These are phyloP conservation scores for Aspergillus bridgeri DNA, from an alignment of 495 filamentous ascomycete species.

Conservation along the genomic window DNA sequence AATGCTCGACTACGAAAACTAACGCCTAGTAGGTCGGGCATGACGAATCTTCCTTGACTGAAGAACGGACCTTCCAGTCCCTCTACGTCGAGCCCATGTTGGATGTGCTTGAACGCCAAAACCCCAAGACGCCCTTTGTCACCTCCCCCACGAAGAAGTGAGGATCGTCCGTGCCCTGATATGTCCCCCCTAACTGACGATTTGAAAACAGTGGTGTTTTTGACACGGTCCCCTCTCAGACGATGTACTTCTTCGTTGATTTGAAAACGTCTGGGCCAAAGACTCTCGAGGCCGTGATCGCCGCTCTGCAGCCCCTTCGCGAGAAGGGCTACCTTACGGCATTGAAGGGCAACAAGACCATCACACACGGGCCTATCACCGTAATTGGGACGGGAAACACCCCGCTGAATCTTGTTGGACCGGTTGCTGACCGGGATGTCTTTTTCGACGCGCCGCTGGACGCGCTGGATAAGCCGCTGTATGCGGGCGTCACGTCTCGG, in stretches of 20 bases:
- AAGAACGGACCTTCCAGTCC: conserved; percentile 49
- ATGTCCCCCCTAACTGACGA: conserved; percentile 1
- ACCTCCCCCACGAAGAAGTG: conserved; percentile 39
- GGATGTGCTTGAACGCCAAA: conserved; percentile 49
- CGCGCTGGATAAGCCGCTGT: conserved; percentile 37
- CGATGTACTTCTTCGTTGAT: conserved; percentile 70
- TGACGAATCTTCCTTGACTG: conserved; percentile 45
- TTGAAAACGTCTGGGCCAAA: conserved; percentile 56
- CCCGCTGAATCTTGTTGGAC: conserved; percentile 60
- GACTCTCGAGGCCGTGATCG: conserved; percentile 54
- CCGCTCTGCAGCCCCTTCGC: conserved; percentile 63
- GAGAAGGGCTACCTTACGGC: conserved; percentile 57
- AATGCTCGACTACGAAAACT: background rate
- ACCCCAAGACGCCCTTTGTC: conserved; percentile 37
- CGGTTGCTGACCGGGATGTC: conserved; percentile 49
- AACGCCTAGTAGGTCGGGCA: conserved; percentile 47
- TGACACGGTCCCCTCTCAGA: conserved; percentile 52
- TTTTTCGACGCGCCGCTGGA: conserved; percentile 62
- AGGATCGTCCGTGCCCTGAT: background rate
- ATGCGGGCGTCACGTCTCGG: conserved; percentile 39
- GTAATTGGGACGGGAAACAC: conserved; percentile 78
- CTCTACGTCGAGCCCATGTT: conserved; percentile 58
- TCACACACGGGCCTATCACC: conserved; percentile 58
- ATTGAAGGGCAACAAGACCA: conserved; percentile 47
- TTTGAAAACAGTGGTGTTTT: conserved; percentile 37